Conservation (phyloP, 495 filamentous ascomycete genomes). For the Aspergillus sparsus region DNA sequence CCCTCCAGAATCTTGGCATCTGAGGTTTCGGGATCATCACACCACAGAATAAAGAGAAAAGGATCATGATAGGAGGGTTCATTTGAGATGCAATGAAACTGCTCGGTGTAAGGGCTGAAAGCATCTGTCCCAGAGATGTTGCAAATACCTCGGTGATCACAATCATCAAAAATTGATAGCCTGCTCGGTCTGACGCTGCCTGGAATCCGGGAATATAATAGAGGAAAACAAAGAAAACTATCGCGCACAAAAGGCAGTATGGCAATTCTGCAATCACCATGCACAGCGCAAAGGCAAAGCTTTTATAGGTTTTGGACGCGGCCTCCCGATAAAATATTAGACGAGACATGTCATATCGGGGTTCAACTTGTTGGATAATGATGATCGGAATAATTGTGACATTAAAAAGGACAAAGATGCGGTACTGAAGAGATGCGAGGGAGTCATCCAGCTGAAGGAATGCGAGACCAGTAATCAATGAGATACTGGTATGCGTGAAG, state of each 20-base stretch:
- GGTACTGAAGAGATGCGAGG: constrained; percentile 69
- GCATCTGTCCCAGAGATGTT: constrained; percentile 63
- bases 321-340: constrained; percentile 78
- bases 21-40: constrained; percentile 43
- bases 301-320: constrained; percentile 74
- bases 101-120: constrained; percentile 59
- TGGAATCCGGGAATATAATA: constrained; percentile 70
- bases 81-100: constrained; percentile 57
- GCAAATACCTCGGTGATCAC: constrained; percentile 58
- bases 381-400: constrained; percentile 73
- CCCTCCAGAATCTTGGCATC: constrained; percentile 62
- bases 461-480: constrained; percentile 47
- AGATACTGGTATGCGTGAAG: constrained; percentile 39
- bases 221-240: constrained; percentile 71
- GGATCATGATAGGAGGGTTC: constrained; percentile 58
- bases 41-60: constrained; percentile 59
- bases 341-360: constrained; percentile 73
- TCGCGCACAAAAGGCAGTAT: constrained; percentile 71
- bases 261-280: constrained; percentile 77
- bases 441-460: constrained; percentile 67
- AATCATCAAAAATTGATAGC: constrained; percentile 57
- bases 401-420: constrained; percentile 83
- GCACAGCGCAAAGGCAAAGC: constrained; percentile 68
- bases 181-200: constrained; percentile 47
- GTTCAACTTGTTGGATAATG: constrained; percentile 75